These are phyloP conservation scores for Silene conica DNA, from an alignment of 148 eudicot species.

Conservation along the genomic window DNA sequence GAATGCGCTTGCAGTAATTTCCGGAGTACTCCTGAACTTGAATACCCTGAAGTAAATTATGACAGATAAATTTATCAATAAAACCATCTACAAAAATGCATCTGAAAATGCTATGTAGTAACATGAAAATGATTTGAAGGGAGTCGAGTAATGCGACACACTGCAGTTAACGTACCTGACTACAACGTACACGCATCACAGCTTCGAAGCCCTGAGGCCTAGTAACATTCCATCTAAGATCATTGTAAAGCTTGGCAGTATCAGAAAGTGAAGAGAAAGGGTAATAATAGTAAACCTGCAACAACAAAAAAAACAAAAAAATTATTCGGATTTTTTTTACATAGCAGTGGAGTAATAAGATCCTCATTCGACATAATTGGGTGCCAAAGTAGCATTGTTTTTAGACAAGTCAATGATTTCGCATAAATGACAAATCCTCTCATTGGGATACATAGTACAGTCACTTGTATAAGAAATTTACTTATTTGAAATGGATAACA, in stretches of 20 bases:
- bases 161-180: conserved; percentile 55
- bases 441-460: neutral
- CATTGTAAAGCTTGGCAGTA: conserved; percentile 94
- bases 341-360: too few species aligned
- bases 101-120: neutral
- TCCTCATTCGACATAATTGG: neutral
- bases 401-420: neutral
- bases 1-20: conserved; percentile 94
- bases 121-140: neutral
- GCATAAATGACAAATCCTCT: neutral
- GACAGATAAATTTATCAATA: neutral
- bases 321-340: too few species aligned
- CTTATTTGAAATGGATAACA: too few species aligned
- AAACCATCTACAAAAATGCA: neutral
- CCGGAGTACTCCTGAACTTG: conserved; percentile 96
- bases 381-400: too few species aligned
- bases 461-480: too few species aligned
- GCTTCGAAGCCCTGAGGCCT: conserved; percentile 99
- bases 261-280: conserved; percentile 93
- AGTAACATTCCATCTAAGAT: conserved; percentile 95
- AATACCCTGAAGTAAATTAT: conserved; percentile 47
- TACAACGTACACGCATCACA: conserved; percentile 96
- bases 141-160: neutral
- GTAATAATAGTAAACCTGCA: conserved; percentile 61
- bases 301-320: too few species aligned